Evolutionary conservation across 805 yeast genomes (phyloP), one percentile per base, ranked within the genome.

Genomic region (Yarrowia hollandica): DNA sequence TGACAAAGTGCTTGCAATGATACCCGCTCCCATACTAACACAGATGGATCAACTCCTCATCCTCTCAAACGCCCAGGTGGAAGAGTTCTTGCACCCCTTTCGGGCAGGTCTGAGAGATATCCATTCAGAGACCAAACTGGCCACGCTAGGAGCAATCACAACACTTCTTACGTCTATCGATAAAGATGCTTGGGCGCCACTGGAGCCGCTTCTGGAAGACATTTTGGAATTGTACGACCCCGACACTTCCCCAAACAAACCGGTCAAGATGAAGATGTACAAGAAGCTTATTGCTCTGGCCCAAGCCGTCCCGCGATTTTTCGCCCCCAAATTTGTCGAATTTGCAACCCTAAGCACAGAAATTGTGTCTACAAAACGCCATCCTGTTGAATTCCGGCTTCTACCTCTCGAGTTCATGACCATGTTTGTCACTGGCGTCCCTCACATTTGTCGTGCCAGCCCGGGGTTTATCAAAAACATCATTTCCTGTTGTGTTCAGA

Each of bases 371-470:
- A 44, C 52, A 14, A 44, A 44, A 44, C 52, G 52, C 25, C 52
- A 44, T 44, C 52, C 52, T n/a, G 35, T 44, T 35, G 52, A 44
- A 26, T 44, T 44, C 35, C 34, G 52, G 25, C 52, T 44, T 28
- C 52, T 44, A n/a, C 52, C 52, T 44, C 52, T 44, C 52, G 52
- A 44, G 35, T 44, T 44, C 52, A 44, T 44, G 52, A 44, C 52
- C 35, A 44, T 44, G 52, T 44, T 44, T n/a, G 52, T 44, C 52
- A 44, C 52, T 21, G 52, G 52, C 5, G 52, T 30, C 9, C 52
- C 52, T 16, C 52, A 44, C 25, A 34, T 44, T 21, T 44, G 52
- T 31, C 52, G 52, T 44, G 52, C 52, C 35, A 44, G 52, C 35
- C 52, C 52, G 10, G 52, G 52, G 1, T 44, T 44, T 25, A 28